phyloP scores from a whole-genome alignment of 2,329 filamentous ascomycete species.

The Trichocomaceae sp. region DNA sequence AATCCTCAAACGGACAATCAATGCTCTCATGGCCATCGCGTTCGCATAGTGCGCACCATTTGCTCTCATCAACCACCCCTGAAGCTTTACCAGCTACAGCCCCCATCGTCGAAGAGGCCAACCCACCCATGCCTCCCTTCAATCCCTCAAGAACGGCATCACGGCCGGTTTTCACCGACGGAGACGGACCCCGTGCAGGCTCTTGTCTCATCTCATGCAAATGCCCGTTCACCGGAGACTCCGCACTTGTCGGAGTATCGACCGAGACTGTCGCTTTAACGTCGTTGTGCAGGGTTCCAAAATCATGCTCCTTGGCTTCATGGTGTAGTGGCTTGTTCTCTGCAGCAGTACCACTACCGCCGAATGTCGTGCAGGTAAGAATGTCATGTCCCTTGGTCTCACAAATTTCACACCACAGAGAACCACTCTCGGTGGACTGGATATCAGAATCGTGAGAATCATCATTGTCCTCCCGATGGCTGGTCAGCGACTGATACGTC shows the following conservation, averaged over 20 bases:
- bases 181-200: constrained; percentile 17
- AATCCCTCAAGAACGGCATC: constrained; percentile 39
- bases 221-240: background rate
- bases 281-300: background rate
- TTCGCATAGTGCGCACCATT: constrained; percentile 97
- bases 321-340: constrained; percentile 12
- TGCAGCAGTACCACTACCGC: constrained; percentile 29
- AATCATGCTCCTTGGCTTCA: background rate
- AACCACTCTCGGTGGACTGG: constrained; percentile 62
- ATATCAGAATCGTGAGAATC: constrained; percentile 36
- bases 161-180: constrained; percentile 32
- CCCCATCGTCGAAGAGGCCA: constrained; percentile 42
- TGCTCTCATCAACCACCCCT: constrained; percentile 70
- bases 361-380: constrained; percentile 83
- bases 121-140: constrained; percentile 33
- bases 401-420: constrained; percentile 92
- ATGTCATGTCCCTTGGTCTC: constrained; percentile 90
- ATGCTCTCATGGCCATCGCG: constrained; percentile 94
- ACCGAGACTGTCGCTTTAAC: background rate
- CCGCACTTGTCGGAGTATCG: background rate
- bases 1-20: constrained; percentile 85
- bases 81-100: constrained; percentile 73
- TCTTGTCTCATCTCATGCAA: constrained; percentile 4
- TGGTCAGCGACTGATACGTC: constrained; percentile 22
- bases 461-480: constrained; percentile 28